Conservation (phyloP, 1,139 yeast species). For the Chernovozyma aurita region DNA sequence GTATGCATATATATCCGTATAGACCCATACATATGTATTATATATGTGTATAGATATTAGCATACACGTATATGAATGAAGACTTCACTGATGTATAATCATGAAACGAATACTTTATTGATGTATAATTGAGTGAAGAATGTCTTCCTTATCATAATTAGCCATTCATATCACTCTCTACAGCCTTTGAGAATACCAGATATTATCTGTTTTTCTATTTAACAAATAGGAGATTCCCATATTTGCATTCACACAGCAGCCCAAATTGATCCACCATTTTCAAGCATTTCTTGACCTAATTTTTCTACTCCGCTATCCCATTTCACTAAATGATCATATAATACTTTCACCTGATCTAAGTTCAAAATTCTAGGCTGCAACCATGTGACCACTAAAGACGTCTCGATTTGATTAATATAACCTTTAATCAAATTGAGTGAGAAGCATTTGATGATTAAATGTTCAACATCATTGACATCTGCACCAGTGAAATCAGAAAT, state of each 20-base stretch:
- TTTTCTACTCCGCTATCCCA: constrained; percentile 77
- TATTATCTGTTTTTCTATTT: no score
- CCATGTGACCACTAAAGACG: constrained; percentile 82
- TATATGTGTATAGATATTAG: no score
- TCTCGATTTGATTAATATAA: constrained; percentile 78
- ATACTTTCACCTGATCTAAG: constrained; percentile 67
- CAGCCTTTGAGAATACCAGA: no score
- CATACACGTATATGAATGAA: no score
- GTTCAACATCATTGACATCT: constrained; percentile 73
- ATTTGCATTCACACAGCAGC: constrained; percentile 19
- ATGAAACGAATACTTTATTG: no score
- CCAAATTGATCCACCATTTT: constrained; percentile 38
- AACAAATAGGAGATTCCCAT: no score
- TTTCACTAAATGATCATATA: constrained; percentile 65
- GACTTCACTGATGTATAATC: no score
- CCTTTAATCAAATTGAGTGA: constrained; percentile 82
- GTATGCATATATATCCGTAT: neutral
- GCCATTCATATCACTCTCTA: no score
- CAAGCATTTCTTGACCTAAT: constrained; percentile 46
- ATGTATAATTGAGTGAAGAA: no score
- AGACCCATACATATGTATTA: no score
- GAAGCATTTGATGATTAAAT: constrained; percentile 85
- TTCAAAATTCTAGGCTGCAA: constrained; percentile 93
- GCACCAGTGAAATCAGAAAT: constrained; percentile 72
- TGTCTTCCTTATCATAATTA: no score